These are phyloP conservation scores for Pyrrhoderma lamaoense DNA, from an alignment of 1,284 basidiomycete genomes.

Conservation along the genomic window DNA sequence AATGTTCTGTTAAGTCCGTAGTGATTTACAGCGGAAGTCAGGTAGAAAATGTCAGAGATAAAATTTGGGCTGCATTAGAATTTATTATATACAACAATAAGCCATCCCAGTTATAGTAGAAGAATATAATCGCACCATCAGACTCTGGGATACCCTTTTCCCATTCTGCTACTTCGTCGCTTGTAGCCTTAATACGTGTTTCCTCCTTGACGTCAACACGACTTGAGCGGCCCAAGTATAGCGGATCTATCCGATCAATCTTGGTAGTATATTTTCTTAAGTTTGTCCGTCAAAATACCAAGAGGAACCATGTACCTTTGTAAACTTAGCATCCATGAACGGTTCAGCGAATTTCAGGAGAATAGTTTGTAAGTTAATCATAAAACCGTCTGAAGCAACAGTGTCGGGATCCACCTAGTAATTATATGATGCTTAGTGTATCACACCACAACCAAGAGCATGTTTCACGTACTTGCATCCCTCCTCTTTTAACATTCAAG, in stretches of 20 bases:
- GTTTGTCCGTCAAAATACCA: not conserved
- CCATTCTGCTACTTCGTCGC: slow-evolving; percentile 76
- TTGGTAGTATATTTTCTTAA: slow-evolving; percentile 26
- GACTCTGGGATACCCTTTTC: slow-evolving; percentile 41
- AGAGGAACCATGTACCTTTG: slow-evolving; percentile 53
- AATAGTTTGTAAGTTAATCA: slow-evolving; percentile 84
- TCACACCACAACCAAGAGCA: too few species aligned
- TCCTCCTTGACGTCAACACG: slow-evolving; percentile 78
- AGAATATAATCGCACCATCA: slow-evolving; percentile 31
- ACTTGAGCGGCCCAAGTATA: slow-evolving; percentile 68
- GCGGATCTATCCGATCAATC: slow-evolving; percentile 88
- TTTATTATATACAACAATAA: too few species aligned
- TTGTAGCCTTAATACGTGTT: slow-evolving; percentile 86
- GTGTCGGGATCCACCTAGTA: slow-evolving; percentile 71
- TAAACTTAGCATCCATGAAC: slow-evolving; percentile 89
- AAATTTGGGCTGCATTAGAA: slow-evolving; percentile 65
- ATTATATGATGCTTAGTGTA: not conserved
- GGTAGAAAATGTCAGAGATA: slow-evolving; percentile 92
- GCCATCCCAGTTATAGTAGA: too few species aligned
- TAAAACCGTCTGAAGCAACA: slow-evolving; percentile 88
- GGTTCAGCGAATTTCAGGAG: slow-evolving; percentile 90
- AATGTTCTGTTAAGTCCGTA: slow-evolving; percentile 81
- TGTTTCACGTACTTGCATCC: slow-evolving; percentile 64
- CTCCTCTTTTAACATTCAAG: slow-evolving; percentile 81
- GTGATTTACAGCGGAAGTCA: slow-evolving; percentile 79